Percentiles rank a stretch among this genome's conserved stretches.
Evolutionary conservation across 495 filamentous ascomycete genomes (phyloP).

Genomic region (Aspergillus indologenus): DNA sequence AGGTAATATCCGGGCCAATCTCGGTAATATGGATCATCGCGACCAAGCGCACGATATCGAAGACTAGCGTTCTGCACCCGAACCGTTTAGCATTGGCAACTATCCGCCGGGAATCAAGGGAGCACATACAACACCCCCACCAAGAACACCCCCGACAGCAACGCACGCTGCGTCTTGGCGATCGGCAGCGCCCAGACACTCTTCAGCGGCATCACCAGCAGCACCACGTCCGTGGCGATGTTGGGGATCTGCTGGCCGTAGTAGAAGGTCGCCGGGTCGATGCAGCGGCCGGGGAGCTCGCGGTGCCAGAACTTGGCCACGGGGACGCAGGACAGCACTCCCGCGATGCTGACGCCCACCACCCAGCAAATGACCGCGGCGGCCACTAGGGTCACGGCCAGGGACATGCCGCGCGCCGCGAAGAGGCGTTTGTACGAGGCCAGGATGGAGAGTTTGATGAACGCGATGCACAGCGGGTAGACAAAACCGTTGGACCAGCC

Average conservation of each 20-base stretch:
- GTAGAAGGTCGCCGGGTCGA: constrained; percentile 32
- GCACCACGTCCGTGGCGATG: constrained; percentile 38
- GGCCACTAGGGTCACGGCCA: constrained; percentile 26
- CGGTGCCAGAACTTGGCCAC: constrained; percentile 33
- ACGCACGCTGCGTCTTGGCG: constrained; percentile 33
- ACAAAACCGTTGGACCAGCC: constrained; percentile 29
- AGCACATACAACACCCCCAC: constrained; percentile 36
- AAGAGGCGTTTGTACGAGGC: constrained; percentile 42
- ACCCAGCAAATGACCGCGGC: constrained; percentile 33
- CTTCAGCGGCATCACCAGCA: constrained; percentile 51
- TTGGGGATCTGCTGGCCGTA: constrained; percentile 42
- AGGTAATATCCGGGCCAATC: constrained; percentile 28
- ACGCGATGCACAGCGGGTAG: constrained; percentile 29
- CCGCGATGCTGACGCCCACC: constrained; percentile 26
- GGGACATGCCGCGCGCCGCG: constrained; percentile 23
- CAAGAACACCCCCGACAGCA: constrained; percentile 40
- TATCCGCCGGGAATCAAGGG: not conserved
- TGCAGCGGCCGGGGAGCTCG: constrained; percentile 24
- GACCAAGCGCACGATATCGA: constrained; percentile 30
- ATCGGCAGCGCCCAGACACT: constrained; percentile 43
- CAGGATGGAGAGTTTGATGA: constrained; percentile 45
- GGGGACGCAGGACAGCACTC: constrained; percentile 36
- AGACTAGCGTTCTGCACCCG: constrained; percentile 27
- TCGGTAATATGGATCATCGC: constrained; percentile 23
- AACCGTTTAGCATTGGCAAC: constrained; percentile 1